Evolutionary conservation across 306 rosid genomes (phyloP).

Genomic region (Pyrus pyrifolia): DNA sequence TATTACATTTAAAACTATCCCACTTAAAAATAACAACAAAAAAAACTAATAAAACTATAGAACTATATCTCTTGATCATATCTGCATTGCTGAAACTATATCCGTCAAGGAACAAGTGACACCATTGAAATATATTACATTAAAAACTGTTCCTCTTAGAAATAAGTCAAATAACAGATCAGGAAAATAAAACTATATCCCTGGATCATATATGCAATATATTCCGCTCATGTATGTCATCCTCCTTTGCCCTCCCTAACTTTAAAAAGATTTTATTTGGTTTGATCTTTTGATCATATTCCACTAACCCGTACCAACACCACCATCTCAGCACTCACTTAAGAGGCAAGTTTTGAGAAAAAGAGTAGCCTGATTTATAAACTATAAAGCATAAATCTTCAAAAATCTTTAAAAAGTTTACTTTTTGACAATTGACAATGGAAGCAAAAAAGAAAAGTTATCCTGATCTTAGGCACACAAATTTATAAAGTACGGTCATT

Average conservation of each 20-base stretch:
- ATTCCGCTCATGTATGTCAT: neutral
- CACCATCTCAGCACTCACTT: neutral
- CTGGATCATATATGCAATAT: neutral
- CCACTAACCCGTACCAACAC: neutral
- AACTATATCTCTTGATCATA: neutral
- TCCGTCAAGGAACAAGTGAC: neutral
- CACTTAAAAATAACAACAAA: neutral
- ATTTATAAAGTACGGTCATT: neutral
- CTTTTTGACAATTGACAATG: neutral
- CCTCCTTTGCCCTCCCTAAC: neutral
- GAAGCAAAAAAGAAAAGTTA: neutral
- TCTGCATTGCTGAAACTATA: neutral
- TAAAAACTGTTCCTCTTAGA: neutral
- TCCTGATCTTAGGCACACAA: neutral
- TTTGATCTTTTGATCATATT: neutral
- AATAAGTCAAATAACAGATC: too few species aligned
- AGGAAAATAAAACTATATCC: neutral
- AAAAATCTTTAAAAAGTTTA: neutral
- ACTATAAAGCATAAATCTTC: neutral
- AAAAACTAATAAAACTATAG: neutral
- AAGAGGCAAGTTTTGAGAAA: neutral
- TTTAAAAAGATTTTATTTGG: neutral
- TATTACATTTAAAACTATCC: neutral
- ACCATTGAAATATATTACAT: neutral
- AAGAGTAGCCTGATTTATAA: neutral